Evolutionary conservation across 495 filamentous ascomycete genomes (phyloP).

Genomic region (Neurospora hispaniola): DNA sequence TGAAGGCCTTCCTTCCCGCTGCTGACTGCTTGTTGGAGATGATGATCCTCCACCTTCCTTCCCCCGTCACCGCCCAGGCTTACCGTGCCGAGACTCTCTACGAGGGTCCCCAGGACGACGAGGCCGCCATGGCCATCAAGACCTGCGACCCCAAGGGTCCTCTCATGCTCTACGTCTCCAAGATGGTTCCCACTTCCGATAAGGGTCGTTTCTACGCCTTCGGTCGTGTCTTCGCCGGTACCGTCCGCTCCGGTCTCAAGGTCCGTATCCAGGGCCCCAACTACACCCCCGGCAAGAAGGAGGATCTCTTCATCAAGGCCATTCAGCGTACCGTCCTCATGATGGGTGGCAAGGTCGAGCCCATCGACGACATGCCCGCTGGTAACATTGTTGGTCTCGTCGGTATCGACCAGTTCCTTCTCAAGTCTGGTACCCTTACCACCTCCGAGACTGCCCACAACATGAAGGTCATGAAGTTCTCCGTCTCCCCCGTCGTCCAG

Average conservation of each 20-base stretch:
- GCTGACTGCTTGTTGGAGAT: slow-evolving; percentile 98
- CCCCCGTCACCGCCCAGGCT: slow-evolving; percentile 89
- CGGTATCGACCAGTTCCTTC: slow-evolving; percentile 99
- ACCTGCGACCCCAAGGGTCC: slow-evolving; percentile 96
- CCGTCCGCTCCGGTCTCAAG: slow-evolving; percentile 93
- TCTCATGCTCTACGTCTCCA: slow-evolving; percentile 99
- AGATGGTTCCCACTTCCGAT: slow-evolving; percentile 99
- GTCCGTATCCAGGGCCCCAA: slow-evolving; percentile 99
- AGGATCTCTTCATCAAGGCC: slow-evolving; percentile 98
- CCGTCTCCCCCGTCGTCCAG: slow-evolving; percentile 96
- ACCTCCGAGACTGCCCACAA: slow-evolving; percentile 98
- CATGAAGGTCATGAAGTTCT: slow-evolving; percentile 99
- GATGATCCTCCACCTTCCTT: slow-evolving; percentile 99
- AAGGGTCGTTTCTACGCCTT: slow-evolving; percentile 99
- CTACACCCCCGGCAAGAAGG: slow-evolving; percentile 96
- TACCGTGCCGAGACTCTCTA: slow-evolving; percentile 99
- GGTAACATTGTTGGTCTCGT: slow-evolving; percentile 99
- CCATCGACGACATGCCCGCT: slow-evolving; percentile 97
- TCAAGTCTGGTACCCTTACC: slow-evolving; percentile 99
- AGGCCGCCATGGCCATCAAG: slow-evolving; percentile 86
- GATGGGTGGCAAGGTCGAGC: slow-evolving; percentile 99
- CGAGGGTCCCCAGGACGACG: slow-evolving; percentile 91
- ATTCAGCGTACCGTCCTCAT: slow-evolving; percentile 99
- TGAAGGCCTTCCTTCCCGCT: slow-evolving; percentile 96
- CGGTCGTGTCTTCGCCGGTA: slow-evolving; percentile 99